Conservation (phyloP, 1,284 basidiomycete genomes). For the Malassezia brasiliensis region DNA sequence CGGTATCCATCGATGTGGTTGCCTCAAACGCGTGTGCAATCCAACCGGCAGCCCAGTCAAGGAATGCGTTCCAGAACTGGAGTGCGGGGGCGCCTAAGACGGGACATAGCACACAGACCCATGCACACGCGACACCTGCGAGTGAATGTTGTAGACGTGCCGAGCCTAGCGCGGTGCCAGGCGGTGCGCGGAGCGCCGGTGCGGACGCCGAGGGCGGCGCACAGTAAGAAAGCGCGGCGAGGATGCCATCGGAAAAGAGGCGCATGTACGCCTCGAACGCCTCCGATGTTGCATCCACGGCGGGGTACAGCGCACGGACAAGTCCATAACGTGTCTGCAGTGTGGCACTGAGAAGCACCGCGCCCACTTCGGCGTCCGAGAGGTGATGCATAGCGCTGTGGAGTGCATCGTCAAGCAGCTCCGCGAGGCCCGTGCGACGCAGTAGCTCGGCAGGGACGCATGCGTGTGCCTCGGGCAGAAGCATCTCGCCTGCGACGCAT, state of each 20-base stretch:
- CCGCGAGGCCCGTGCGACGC: slow-evolving; percentile 9
- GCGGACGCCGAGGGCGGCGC: slow-evolving; percentile 13
- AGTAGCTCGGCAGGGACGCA: slow-evolving; percentile 5
- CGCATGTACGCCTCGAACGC: neutral
- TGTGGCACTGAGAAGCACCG: neutral
- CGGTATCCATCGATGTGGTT: neutral
- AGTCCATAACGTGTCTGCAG: neutral
- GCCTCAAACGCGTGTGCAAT: slow-evolving; percentile 6
- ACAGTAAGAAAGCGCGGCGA: slow-evolving; percentile 15
- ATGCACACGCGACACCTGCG: neutral
- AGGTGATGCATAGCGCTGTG: slow-evolving; percentile 3
- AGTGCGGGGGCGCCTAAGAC: slow-evolving; percentile 3
- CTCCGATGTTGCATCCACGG: neutral
- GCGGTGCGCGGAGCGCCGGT: neutral
- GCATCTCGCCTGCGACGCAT: neutral
- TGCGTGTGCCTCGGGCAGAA: neutral
- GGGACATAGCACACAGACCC: neutral
- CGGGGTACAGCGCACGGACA: neutral
- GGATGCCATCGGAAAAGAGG: slow-evolving; percentile 9
- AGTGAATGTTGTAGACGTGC: slow-evolving; percentile 14
- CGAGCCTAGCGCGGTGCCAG: slow-evolving; percentile 1
- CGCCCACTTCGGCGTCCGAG: slow-evolving; percentile 7
- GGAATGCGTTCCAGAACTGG: slow-evolving; percentile 14
- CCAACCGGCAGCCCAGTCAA: slow-evolving; percentile 14
- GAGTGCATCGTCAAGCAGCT: slow-evolving; percentile 7